Evolutionary conservation across 495 filamentous ascomycete genomes (phyloP), one percentile per base, ranked within the genome.

Genomic region (Neurospora discreta): DNA sequence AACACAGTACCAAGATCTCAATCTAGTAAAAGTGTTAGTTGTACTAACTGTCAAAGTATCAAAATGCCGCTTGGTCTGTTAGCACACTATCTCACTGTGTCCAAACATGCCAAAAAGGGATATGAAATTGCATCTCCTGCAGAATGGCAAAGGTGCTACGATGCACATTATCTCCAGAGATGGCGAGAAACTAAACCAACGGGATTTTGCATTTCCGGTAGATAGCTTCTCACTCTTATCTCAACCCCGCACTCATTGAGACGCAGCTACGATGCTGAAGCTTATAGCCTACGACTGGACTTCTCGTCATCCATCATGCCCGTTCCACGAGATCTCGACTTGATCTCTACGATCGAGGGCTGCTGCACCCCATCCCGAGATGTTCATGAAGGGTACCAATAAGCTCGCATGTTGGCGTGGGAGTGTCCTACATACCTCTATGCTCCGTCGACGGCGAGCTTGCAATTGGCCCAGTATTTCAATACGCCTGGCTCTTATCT

Each of bases 401-500:
- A 69, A 73, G 41, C 68, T 43, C 75, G 70, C 68, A 33, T 43
- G 23, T 38, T 20, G 46, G 68, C 73, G 75, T 70, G 75, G 69
- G 75, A 73, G 30, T 58, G 65, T 70, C n/a, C 39, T 41, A 69
- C 69, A 42, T 65, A n/a, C n/a, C n/a, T n/a, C n/a, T n/a, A 39
- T 69, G 38, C 70, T 65, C 46, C 52, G 44, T 36, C 38, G 38
- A 68, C 60, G 42, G 26, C 39, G 36, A n/a, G 65, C 33, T 36
- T 68, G 33, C 70, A 67, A 67, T 73, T 73, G 72, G 69, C 33
- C 20, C 68, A 68, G 68, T 42, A 71, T 39, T 26, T n/a, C 18
- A 33, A 73, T 6, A 67, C 10, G 39, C 72, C 70, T 71, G 52
- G 68, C 74, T 76, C 73, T 75, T 76, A 73, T 76, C 73, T 71